phyloP scores from a whole-genome alignment of 2,329 filamentous ascomycete genomes.

The Xylariaceae sp. region DNA sequence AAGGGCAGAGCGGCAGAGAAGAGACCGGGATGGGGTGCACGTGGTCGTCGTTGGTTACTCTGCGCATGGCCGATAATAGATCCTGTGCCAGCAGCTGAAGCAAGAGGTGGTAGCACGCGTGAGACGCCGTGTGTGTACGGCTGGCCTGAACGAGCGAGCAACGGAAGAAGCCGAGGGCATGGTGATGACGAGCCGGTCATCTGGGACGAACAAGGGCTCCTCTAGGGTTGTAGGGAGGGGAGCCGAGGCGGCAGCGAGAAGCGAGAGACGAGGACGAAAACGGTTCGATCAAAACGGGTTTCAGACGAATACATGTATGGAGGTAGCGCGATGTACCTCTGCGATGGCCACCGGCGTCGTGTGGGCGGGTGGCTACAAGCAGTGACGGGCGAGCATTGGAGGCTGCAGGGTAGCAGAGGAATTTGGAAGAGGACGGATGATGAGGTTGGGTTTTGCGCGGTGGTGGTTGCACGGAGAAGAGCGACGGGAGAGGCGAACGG shows the following conservation, averaged over 20 bases:
- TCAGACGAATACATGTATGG: neutral
- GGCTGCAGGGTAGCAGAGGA: conserved; percentile 13
- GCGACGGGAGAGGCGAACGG: neutral
- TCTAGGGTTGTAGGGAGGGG: no score
- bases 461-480: neutral
- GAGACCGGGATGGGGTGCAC: conserved; percentile 1
- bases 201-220: conserved; percentile 17
- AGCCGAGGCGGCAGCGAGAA: neutral
- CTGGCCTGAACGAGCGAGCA: conserved; percentile 18
- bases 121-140: conserved; percentile 13
- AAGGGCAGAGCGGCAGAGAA: neutral
- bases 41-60: conserved; percentile 9
- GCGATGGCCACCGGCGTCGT: neutral
- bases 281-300: neutral
- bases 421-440: conserved; percentile 21
- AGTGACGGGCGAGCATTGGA: neutral
- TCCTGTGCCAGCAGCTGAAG: conserved; percentile 11
- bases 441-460: no score
- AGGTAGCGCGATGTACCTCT: neutral
- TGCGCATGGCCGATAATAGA: conserved; percentile 15
- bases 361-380: neutral
- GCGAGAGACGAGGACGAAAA: neutral
- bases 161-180: conserved; percentile 24
- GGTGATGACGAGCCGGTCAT: conserved; percentile 22
- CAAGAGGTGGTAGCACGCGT: conserved; percentile 5